A percentile compares a stretch with the other conserved stretches of the same genome.
Evolutionary conservation across 2,329 filamentous ascomycete genomes (phyloP).

Genomic region (Ophiostoma sp.): DNA sequence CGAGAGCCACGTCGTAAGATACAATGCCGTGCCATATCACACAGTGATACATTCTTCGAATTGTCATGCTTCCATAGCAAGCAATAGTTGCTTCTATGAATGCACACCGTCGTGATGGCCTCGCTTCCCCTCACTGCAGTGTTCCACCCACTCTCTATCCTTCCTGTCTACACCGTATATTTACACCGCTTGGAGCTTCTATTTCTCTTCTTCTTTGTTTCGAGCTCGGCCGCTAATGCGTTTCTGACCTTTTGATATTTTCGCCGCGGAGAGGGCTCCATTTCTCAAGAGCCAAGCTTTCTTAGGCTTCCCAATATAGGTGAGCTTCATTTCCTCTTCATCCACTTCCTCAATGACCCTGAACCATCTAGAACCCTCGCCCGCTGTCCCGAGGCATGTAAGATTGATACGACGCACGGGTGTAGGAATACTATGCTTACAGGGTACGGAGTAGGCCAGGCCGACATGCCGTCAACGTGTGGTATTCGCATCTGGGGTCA

Average conservation of each 20-base stretch:
- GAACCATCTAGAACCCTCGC: neutral
- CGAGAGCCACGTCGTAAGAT: too few relatives aligned
- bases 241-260: neutral
- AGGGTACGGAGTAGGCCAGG: neutral
- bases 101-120: neutral
- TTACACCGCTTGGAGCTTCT: neutral
- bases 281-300: conserved; percentile 9
- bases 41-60: neutral
- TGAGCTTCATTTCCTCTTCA: conserved; percentile 7
- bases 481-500: neutral
- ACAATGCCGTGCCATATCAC: neutral
- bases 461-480: neutral
- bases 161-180: neutral
- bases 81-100: neutral
- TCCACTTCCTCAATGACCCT: neutral
- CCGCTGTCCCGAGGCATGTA: too few relatives aligned
- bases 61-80: neutral
- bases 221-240: neutral
- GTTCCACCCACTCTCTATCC: neutral
- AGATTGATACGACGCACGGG: too few relatives aligned
- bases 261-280: conserved; percentile 1
- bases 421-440: too few relatives aligned
- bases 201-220: neutral
- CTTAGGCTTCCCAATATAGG: neutral
- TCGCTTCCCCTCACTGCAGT: neutral